A percentile compares a stretch with the other conserved stretches of the same genome.
phyloP scores from a whole-genome alignment of 768 basidiomycete genomes.

The Myochromella boudieri region DNA sequence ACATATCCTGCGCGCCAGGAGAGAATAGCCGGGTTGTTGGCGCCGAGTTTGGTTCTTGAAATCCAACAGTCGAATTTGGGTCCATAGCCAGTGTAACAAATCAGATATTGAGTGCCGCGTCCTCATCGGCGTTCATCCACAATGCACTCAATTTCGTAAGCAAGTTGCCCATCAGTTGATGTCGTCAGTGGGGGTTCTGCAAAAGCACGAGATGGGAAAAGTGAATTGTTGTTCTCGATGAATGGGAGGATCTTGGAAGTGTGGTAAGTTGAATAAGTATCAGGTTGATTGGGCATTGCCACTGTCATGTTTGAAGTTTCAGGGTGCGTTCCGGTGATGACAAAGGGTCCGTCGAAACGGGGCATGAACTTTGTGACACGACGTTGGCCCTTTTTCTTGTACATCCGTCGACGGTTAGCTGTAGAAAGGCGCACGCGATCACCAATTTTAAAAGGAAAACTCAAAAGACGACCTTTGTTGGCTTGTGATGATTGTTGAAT shows the following conservation, averaged over 20 bases:
- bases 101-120: too few relatives aligned
- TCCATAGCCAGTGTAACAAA: too few relatives aligned
- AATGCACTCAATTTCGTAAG: neutral
- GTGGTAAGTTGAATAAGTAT: neutral
- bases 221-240: neutral
- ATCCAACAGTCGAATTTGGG: too few relatives aligned
- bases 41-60: too few relatives aligned
- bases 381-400: constrained; percentile 17
- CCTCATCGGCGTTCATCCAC: neutral
- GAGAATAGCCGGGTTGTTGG: too few relatives aligned
- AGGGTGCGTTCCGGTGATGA: neutral
- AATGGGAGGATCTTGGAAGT: neutral
- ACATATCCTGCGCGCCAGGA: neutral
- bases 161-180: neutral
- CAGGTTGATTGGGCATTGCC: neutral
- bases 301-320: neutral
- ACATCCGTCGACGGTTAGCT: constrained; percentile 19
- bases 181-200: neutral
- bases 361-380: constrained; percentile 19
- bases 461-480: constrained; percentile 1
- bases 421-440: constrained; percentile 32
- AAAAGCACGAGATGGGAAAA: neutral
- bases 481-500: constrained; percentile 20
- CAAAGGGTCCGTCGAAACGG: constrained; percentile 1
- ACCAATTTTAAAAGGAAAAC: neutral